phyloP scores from a whole-genome alignment of 208 protist genomes.

The Leishmania arabica region DNA sequence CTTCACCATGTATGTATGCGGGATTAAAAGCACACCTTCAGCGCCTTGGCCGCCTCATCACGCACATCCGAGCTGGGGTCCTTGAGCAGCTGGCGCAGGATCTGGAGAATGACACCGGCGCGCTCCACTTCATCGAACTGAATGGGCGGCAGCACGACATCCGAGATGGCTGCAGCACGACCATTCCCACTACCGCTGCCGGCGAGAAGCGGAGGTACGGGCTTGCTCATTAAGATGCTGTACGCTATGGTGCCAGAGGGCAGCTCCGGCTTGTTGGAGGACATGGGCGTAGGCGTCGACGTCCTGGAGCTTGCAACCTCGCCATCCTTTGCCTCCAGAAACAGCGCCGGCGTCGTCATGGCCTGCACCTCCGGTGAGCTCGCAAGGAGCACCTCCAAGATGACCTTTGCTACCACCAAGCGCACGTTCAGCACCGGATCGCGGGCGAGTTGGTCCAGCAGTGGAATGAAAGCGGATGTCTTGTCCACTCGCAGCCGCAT shows the following conservation, averaged over 20 bases:
- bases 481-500: conserved; percentile 77
- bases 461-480: conserved; percentile 59
- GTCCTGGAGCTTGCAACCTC: conserved; percentile 1
- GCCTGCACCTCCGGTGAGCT: conserved; percentile 17
- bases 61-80: conserved; percentile 74
- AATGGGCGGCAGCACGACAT: conserved; percentile 18
- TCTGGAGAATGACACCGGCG: conserved; percentile 64
- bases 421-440: conserved; percentile 83
- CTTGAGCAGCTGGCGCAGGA: conserved; percentile 73
- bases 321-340: conserved; percentile 1
- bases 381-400: conserved; percentile 52
- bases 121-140: conserved; percentile 68
- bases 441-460: conserved; percentile 67
- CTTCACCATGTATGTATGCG: neutral
- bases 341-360: neutral
- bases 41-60: conserved; percentile 74
- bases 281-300: neutral
- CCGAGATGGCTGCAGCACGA: neutral
- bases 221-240: conserved; percentile 39
- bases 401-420: conserved; percentile 72
- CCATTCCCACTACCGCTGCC: neutral
- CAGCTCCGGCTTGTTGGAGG: conserved; percentile 21
- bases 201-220: neutral
- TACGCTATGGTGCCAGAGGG: conserved; percentile 33
- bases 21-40: conserved; percentile 72